Evolutionary conservation across 208 protist species (phyloP).

Genomic region (Trypanosomatidae sp.): DNA sequence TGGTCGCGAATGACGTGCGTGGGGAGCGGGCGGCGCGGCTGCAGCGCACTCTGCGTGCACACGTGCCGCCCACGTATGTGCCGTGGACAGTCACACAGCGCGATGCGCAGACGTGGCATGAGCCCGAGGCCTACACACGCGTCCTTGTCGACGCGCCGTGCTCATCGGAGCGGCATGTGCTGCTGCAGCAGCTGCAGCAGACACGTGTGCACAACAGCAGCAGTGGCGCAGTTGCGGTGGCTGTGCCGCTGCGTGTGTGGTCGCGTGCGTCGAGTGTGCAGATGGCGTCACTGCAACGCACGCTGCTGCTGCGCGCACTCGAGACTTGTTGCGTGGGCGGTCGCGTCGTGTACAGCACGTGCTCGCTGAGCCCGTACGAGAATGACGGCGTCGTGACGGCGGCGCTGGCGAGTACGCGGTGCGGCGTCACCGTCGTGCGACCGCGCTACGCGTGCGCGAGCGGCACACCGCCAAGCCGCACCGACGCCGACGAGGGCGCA

Average conservation of each 20-base stretch:
- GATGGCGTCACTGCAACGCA: constrained; percentile 33
- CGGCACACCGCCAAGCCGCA: background rate
- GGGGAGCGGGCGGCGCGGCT: constrained; percentile 53
- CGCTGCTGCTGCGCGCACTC: constrained; percentile 56
- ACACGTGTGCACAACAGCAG: background rate
- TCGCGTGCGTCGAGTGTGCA: constrained; percentile 11
- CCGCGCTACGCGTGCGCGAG: background rate
- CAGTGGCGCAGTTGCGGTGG: background rate
- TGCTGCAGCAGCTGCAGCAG: constrained; percentile 29
- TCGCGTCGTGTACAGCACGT: constrained; percentile 87
- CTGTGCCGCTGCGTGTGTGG: constrained; percentile 29
- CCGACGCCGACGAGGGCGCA: background rate
- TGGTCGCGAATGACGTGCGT: constrained; percentile 59
- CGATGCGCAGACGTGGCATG: constrained; percentile 54
- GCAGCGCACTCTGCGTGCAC: constrained; percentile 42
- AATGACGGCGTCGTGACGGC: constrained; percentile 79
- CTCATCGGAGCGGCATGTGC: constrained; percentile 82
- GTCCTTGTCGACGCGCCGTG: constrained; percentile 90
- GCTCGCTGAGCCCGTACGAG: constrained; percentile 75
- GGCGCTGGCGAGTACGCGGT: constrained; percentile 40
- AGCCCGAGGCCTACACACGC: constrained; percentile 41
- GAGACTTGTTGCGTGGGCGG: constrained; percentile 65
- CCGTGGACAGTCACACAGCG: constrained; percentile 45
- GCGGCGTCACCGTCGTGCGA: constrained; percentile 25
- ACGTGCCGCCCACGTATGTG: constrained; percentile 55